phyloP scores from a whole-genome alignment of 225 moss, liverwort and hornwort genomes.

The Neckera pumila region DNA sequence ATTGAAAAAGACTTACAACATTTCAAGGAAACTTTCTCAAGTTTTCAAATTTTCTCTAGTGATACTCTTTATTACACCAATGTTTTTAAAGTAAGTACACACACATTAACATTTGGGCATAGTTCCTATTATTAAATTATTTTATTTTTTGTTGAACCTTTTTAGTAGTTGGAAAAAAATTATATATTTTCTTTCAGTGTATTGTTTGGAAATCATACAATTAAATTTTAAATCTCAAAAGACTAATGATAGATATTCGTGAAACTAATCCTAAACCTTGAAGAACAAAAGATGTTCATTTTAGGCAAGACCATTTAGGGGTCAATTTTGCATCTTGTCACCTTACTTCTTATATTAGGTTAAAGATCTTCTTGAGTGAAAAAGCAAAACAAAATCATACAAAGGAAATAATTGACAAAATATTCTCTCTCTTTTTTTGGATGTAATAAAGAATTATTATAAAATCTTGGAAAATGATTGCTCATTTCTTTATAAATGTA shows the following conservation, averaged over 20 bases:
- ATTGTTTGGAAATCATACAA: neutral
- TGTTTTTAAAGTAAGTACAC: accelerated
- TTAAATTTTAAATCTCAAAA: neutral
- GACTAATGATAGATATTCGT: neutral
- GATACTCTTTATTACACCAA: neutral
- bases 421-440: accelerated
- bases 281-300: neutral
- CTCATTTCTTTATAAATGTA: neutral
- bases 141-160: neutral
- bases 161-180: neutral
- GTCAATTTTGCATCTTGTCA: neutral
- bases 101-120: neutral
- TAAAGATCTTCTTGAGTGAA: neutral
- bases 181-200: neutral
- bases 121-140: neutral
- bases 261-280: accelerated
- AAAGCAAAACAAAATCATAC: neutral
- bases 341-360: neutral
- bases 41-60: too few relatives aligned
- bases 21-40: neutral
- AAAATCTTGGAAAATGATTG: neutral
- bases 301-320: neutral
- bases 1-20: neutral
- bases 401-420: accelerated
- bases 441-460: neutral